Evolutionary conservation across 257 asterid genomes (phyloP), one percentile per base, ranked within the genome.

Genomic region (Cynanchum wilfordii): DNA sequence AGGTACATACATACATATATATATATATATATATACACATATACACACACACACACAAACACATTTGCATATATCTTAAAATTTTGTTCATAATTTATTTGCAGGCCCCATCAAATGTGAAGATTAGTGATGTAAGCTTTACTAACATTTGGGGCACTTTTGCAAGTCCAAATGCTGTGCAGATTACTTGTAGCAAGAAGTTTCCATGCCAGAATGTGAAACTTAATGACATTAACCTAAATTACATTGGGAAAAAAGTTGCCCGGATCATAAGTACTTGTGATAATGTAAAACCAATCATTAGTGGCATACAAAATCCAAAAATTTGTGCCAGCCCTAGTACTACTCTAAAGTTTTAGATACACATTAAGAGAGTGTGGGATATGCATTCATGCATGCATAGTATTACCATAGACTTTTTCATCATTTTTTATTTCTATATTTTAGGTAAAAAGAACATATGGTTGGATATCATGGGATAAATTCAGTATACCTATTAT

Each of bases 131-230:
- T 20, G 56, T 73, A 17, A 72, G 77, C 4, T 65, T 82, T 64
- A 77, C 60, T 12, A 74, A 82, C 33, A 66, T 81, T 0, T 65
- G 51, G 49, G 94, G 96, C 4, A 86, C 92, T 2, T 58, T 86
- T 20, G 16, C 36, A 15, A 77, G 68, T 7, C 69, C 64, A 2
- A 78, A 66, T 16, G 85, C 83, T 0, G 51, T 84, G 7, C 56
- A 20, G 1, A 69, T 90, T 24, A 2, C 33, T 2, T 88, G 92
- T 79, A 90, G 94, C 80, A 68, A 77, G 1, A 20, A 50, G 1
- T 65, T 70, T 19, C 94, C 92, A 0, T 88, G 94, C 65, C 68
- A 82, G 24, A 68, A 55, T 25, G 83, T 86, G 19, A 73, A 75
- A 64, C 11, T 90, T 13, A 82, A 86, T 5, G 62, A 88, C 38